A percentile compares a stretch with the other conserved stretches of the same genome.
Evolutionary conservation across 495 filamentous ascomycete genomes (phyloP).

Genomic region (Entonaema liquescens): DNA sequence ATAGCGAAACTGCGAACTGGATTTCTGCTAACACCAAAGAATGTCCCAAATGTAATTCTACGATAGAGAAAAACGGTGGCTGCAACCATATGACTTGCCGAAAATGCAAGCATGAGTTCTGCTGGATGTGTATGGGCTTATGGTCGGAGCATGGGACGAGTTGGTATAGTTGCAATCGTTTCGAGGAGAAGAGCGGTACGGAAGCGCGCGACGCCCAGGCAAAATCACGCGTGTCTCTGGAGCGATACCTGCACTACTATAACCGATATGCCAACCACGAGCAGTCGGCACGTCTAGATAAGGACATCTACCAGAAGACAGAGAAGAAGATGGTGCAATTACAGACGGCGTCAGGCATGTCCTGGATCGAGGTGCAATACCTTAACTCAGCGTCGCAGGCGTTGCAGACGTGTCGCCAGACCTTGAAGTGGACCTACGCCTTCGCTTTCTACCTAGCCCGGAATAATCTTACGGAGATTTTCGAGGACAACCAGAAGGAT

Average conservation of each 20-base stretch:
- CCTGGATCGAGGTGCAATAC: conserved; percentile 99
- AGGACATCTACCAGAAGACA: conserved; percentile 93
- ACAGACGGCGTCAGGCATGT: conserved; percentile 91
- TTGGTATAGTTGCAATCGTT: conserved; percentile 99
- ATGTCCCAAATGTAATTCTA: conserved; percentile 93
- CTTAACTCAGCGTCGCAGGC: conserved; percentile 91
- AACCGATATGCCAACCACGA: conserved; percentile 99
- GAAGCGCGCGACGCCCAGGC: conserved; percentile 93
- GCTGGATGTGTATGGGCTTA: conserved; percentile 99
- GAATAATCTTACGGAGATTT: conserved; percentile 96
- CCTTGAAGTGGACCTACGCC: conserved; percentile 98
- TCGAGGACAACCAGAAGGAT: conserved; percentile 98
- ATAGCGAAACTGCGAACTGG: conserved; percentile 99
- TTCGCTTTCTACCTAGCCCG: conserved; percentile 96
- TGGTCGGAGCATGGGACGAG: conserved; percentile 99
- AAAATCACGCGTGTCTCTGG: conserved; percentile 84
- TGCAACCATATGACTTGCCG: conserved; percentile 99
- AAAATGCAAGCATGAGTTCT: conserved; percentile 98
- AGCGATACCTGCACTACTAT: conserved; percentile 97
- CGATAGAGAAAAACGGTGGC: conserved; percentile 98
- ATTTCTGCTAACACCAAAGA: conserved; percentile 99
- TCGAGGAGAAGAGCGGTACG: conserved; percentile 90
- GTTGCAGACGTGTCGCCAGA: conserved; percentile 94
- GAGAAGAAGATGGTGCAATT: conserved; percentile 99
- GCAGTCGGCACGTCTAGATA: conserved; percentile 95